Base-by-base conservation (phyloP, 345 rosid species). In the Dimocarpus longan region DNA sequence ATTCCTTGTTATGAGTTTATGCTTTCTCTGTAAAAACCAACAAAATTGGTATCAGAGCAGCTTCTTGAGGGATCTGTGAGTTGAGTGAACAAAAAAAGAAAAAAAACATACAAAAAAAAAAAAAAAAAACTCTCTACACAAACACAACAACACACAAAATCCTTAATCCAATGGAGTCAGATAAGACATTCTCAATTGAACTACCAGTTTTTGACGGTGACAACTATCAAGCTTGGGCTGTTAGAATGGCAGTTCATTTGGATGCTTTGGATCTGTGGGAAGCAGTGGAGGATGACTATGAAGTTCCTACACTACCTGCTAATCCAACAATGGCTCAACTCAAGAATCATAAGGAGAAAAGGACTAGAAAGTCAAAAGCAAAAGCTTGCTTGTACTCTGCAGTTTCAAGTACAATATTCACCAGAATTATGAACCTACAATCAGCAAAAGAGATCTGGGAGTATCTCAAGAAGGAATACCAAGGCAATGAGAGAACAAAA, bases 361-460 rank as follows among this genome's bases (percentile, higher is more conserved):
- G 68, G 24, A 57, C 15, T 1, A 70, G 44, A 22, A 78, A 78
- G 21, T 39, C 70, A 5, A 78, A 78, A 50, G 76, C 70, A 0
- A 78, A 70, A 21, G 56, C 76, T 16, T 40, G 24, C 10, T 39
- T 60, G 9, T 73, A 71, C 5, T 8, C 59, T 40, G 40, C 16
- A 5, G 4, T 63, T 18, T 65, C 77, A 59, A 4, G 1, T 4
- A 72, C 60, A 10, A 79, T 79, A 6, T 79, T 71, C 63, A 72
- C 64, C 0, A 44, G 66, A 18, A 50, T 79, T 48, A 71, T 73
- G 71, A 62, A 6, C 11, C 11, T 44, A 26, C 56, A 63, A 26
- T 28, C 71, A 63, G 65, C 71, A 62, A 71, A 79, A 22, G 71
- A 72, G 6, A 71, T 71, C 2, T 79, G 77, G 69, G 72, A 79